Conservation (phyloP, 2,329 filamentous ascomycete species). For the Penicillium digitatum region DNA sequence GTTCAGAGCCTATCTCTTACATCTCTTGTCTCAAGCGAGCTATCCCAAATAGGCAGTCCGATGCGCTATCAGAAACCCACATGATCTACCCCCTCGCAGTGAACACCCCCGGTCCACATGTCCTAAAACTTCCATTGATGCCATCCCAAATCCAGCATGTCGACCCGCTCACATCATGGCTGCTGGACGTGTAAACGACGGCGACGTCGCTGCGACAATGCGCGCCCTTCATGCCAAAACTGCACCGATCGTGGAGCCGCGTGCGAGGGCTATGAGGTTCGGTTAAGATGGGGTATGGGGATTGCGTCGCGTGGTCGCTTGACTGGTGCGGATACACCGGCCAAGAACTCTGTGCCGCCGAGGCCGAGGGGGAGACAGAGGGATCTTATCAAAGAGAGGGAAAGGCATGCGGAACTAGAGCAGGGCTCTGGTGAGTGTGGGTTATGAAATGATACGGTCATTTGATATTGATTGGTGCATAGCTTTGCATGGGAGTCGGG, state of each 20-base stretch:
- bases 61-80: neutral
- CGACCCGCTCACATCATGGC: slow-evolving; percentile 29
- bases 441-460: neutral
- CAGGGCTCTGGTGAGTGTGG: slow-evolving; percentile 1
- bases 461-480: neutral
- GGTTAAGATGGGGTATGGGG: slow-evolving; percentile 30
- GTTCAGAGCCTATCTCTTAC: no score
- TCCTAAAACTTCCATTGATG: neutral
- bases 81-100: neutral
- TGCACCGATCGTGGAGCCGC: slow-evolving; percentile 22
- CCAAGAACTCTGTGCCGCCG: slow-evolving; percentile 21
- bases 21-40: neutral
- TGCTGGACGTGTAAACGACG: slow-evolving; percentile 34
- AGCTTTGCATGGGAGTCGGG: neutral
- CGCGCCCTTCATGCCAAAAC: slow-evolving; percentile 24
- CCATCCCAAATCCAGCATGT: slow-evolving; percentile 23
- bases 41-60: neutral
- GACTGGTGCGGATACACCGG: slow-evolving; percentile 29
- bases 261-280: slow-evolving; percentile 33
- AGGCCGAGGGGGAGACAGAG: slow-evolving; percentile 26
- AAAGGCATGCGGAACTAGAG: neutral
- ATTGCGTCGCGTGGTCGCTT: slow-evolving; percentile 33
- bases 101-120: neutral
- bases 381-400: slow-evolving; percentile 23
- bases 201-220: slow-evolving; percentile 29